phyloP scores from a whole-genome alignment of 2,329 filamentous ascomycete species.

The Chlorencoelia australis region DNA sequence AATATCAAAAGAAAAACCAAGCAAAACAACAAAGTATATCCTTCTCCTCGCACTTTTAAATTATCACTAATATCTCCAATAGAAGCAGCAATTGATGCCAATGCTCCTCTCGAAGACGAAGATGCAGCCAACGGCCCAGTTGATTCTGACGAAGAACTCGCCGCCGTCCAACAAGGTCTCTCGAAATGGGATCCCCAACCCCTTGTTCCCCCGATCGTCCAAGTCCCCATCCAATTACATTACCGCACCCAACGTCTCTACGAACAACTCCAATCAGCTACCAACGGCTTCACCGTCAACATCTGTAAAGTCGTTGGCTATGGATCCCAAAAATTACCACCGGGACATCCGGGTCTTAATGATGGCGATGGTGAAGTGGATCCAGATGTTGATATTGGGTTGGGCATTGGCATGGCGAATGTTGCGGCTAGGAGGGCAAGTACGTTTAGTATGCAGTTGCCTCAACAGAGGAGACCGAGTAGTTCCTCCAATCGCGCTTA shows the following conservation, averaged over 20 bases:
- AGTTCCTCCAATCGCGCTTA: background rate
- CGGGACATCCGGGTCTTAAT: constrained; percentile 36
- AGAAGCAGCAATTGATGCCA: constrained; percentile 93
- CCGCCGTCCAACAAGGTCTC: constrained; percentile 75
- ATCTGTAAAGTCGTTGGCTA: constrained; percentile 49
- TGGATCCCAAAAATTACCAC: constrained; percentile 44
- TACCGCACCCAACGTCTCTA: constrained; percentile 54
- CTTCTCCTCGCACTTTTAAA: constrained; percentile 5
- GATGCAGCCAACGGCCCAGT: constrained; percentile 69
- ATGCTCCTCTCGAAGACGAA: constrained; percentile 80
- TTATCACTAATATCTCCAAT: constrained; percentile 14
- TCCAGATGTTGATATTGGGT: constrained; percentile 42
- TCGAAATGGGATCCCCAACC: constrained; percentile 70
- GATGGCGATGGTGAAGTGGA: constrained; percentile 43
- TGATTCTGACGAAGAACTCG: constrained; percentile 91
- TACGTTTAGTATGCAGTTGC: constrained; percentile 15
- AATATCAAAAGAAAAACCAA: constrained; percentile 96
- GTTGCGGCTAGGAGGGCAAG: constrained; percentile 13
- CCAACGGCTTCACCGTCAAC: constrained; percentile 54
- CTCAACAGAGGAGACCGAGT: constrained; percentile 7
- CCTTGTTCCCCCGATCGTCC: constrained; percentile 55
- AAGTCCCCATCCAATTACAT: constrained; percentile 50
- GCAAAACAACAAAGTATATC: constrained; percentile 88
- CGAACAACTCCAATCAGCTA: constrained; percentile 56
- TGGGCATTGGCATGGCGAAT: constrained; percentile 16